A percentile compares a stretch with the other conserved stretches of the same genome.
phyloP scores from a whole-genome alignment of 176 grass and related monocot genomes.

The Triticum urartu region DNA sequence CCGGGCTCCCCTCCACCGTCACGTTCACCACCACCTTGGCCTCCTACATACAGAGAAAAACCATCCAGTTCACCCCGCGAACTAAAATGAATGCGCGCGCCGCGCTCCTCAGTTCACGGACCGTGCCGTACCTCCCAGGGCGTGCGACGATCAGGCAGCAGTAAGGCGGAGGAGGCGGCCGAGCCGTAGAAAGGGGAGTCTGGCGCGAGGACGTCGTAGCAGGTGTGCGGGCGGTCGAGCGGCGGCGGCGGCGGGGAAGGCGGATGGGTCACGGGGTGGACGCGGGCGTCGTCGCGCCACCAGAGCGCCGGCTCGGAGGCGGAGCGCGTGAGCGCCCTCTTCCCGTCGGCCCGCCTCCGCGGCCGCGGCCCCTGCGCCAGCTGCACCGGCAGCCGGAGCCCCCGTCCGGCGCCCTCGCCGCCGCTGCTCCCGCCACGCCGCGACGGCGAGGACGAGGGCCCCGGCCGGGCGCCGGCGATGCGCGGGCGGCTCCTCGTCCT shows the following conservation, averaged over 20 bases:
- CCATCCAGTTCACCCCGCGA: background rate
- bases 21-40: slow-evolving; percentile 85
- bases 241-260: slow-evolving; percentile 22
- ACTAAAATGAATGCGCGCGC: background rate
- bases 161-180: background rate
- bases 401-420: background rate
- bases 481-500: slow-evolving; percentile 16
- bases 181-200: background rate
- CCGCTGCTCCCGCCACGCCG: background rate
- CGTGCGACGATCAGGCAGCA: background rate
- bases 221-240: slow-evolving; percentile 40
- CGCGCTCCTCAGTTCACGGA: background rate
- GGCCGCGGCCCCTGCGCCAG: background rate
- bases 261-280: background rate
- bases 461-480: slow-evolving; percentile 3
- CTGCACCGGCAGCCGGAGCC: background rate
- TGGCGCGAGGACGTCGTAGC: slow-evolving; percentile 38
- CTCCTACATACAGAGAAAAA: slow-evolving; percentile 19
- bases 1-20: slow-evolving; percentile 78
- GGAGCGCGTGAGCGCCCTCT: slow-evolving; percentile 6
- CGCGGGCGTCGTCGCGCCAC: background rate
- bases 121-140: background rate
- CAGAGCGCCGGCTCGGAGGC: slow-evolving; percentile 47
- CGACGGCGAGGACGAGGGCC: background rate
- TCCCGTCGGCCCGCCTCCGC: background rate